Base-by-base conservation (phyloP, 2,329 filamentous ascomycete species). In the Fusarium sp. region DNA sequence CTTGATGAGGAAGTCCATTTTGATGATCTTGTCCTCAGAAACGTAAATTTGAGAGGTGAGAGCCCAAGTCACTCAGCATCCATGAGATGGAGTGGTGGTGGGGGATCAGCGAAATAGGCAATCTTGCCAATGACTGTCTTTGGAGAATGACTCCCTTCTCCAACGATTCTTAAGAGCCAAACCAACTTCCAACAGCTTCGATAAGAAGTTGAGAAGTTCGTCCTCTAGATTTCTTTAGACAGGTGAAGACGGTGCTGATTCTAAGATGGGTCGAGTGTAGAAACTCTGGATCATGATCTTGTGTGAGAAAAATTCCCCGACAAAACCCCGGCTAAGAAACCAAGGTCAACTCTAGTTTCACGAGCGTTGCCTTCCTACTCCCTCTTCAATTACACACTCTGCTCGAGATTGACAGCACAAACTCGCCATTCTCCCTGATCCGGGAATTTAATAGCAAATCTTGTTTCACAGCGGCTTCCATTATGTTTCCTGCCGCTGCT, bases 1-100 rank as follows among this genome's bases (percentile, higher is more conserved):
- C 74, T 95, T 93, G 70, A 99, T 90, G 65, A 99, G 87, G 77
- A 93, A 98, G 67, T 97, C 89, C 89, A 91, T 90, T 36, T 57
- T 65, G 54, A 60, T 51, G 44, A n/a, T 63, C 28, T 23, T 18
- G 34, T 18, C 43, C 39, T 56, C 36, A 12, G 11, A 23, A 44
- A 23, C 31, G 31, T 52, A 43, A 31, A 48, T 55, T 59, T 37
- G 37, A 31, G 51, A 23, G 31, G 44, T 41, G 28, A 43, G 48
- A 39, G 40, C 16, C 28, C 55, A 60, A 39, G 50, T 66, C 44
- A 48, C 47, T 43, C 46, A 36, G 56, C 16, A 48, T 23, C 30
- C 40, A 54, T 61, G 55, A 48, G 31, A 40, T 60, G 30, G 61
- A 60, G 48, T 54, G 52, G 15, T 54, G 44, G 65, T 66, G 67